phyloP scores from a whole-genome alignment of 106 monocot species.

The Dendrobium officinale region DNA sequence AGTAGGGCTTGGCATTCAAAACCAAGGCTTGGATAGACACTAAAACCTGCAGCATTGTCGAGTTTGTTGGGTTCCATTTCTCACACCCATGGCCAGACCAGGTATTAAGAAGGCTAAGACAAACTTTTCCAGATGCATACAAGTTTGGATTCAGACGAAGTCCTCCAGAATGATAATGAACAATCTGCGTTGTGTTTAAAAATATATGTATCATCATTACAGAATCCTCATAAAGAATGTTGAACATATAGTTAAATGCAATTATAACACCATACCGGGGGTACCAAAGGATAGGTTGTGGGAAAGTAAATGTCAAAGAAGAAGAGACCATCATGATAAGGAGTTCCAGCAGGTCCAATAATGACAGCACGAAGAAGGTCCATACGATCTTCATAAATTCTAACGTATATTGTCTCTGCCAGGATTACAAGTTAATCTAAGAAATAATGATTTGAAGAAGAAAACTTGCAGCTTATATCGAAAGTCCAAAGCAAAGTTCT shows the following conservation, averaged over 20 bases:
- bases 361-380: conserved; percentile 39
- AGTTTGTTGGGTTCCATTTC: conserved; percentile 30
- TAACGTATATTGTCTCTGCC: conserved; percentile 36
- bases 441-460: neutral
- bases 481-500: neutral
- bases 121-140: conserved; percentile 45
- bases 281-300: conserved; percentile 19
- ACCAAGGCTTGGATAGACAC: conserved; percentile 58
- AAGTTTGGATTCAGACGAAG: conserved; percentile 49
- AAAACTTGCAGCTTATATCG: neutral
- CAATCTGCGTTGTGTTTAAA: conserved; percentile 17
- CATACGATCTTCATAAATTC: conserved; percentile 47
- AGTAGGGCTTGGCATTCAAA: conserved; percentile 46
- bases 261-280: conserved; percentile 24
- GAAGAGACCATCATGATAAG: conserved; percentile 45
- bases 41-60: conserved; percentile 51
- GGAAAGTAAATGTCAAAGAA: conserved; percentile 42
- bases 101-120: conserved; percentile 52
- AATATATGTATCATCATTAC: neutral
- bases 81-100: conserved; percentile 46
- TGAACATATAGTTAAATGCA: neutral
- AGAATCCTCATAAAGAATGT: neutral
- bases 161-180: conserved; percentile 44
- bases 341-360: conserved; percentile 36
- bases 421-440: neutral